Evolutionary conservation across 257 asterid genomes (phyloP), one percentile per base, ranked within the genome.

Genomic region (Solanum clarkiae): DNA sequence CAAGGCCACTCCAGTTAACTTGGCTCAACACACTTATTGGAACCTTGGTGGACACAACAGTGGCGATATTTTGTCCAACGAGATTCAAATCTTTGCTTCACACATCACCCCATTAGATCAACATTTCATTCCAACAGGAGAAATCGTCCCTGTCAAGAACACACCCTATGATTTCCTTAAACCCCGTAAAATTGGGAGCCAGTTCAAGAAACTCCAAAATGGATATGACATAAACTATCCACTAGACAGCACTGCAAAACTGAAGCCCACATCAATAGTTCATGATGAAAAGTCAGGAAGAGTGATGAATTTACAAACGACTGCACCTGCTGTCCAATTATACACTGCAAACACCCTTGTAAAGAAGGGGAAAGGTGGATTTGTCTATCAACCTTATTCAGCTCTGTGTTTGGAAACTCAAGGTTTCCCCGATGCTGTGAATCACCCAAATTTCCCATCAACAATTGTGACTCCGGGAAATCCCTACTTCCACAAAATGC

Each of bases 361-460:
- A 69, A 62, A 68, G 22, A 56, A 20, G 65, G 89, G 87, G 9
- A 87, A 87, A 80, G 85, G 85, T 45, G 89, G 87, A 55, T 24
- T 9, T 17, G 49, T 68, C 20, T 87, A 80, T 57, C 82, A 47
- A 26, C 80, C 85, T 56, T 47, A 70, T 32, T 45, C 84, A 11
- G 89, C 85, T 3, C 17, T 80, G 57, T 47, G 47, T 80, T 70
- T 87, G 89, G 99, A 96, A 90, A 96, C 98, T 65, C 99, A 94
- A 63, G 99, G 97, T 0, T 96, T 96, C 79, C 98, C 98, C 0
- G 97, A 95, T 56, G 85, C 99, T 0, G 98, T 94, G 22, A 95
- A 95, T 88, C 98, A 92, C 36, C 96, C 94, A 0, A 90, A 84
- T 57, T 95, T 95, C 60, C 97, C 99, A 0, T 92, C 97, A 1